These are phyloP conservation scores for Schoenoplectus triqueter DNA, from an alignment of 202 grass and related monocot genomes.

Conservation along the genomic window DNA sequence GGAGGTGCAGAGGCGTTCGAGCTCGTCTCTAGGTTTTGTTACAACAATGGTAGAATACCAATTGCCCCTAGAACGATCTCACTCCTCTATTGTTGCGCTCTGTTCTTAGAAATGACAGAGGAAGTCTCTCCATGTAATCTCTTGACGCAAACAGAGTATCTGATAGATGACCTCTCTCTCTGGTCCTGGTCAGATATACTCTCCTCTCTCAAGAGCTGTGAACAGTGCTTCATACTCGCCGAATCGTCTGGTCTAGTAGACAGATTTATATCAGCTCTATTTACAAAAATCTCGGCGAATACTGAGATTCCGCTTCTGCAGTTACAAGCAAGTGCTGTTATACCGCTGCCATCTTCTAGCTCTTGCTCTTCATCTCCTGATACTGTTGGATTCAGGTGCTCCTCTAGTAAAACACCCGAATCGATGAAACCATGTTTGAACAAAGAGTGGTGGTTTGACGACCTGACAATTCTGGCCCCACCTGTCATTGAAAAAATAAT, in stretches of 20 bases:
- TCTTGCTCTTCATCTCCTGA: constrained; percentile 77
- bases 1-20: constrained; percentile 76
- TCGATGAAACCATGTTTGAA: constrained; percentile 50
- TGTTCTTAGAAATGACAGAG: constrained; percentile 85
- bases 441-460: constrained; percentile 90
- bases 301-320: constrained; percentile 47
- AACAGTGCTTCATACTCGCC: constrained; percentile 44
- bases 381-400: constrained; percentile 47
- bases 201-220: constrained; percentile 58
- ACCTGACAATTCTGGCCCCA: constrained; percentile 63
- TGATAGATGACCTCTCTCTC: constrained; percentile 68
- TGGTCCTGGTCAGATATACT: constrained; percentile 83
- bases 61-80: constrained; percentile 63
- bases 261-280: constrained; percentile 63
- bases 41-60: constrained; percentile 62
- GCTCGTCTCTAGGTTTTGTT: constrained; percentile 77
- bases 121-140: constrained; percentile 76
- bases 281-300: constrained; percentile 64
- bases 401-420: constrained; percentile 59
- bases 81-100: constrained; percentile 62
- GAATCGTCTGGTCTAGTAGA: constrained; percentile 53
- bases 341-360: constrained; percentile 47
- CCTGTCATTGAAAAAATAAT: constrained; percentile 63
- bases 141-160: constrained; percentile 61
- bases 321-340: constrained; percentile 21